A percentile compares a stretch with the other conserved stretches of the same genome.
Evolutionary conservation across 139 green algal genomes (phyloP).

Genomic region (Dunaliella sp.): DNA sequence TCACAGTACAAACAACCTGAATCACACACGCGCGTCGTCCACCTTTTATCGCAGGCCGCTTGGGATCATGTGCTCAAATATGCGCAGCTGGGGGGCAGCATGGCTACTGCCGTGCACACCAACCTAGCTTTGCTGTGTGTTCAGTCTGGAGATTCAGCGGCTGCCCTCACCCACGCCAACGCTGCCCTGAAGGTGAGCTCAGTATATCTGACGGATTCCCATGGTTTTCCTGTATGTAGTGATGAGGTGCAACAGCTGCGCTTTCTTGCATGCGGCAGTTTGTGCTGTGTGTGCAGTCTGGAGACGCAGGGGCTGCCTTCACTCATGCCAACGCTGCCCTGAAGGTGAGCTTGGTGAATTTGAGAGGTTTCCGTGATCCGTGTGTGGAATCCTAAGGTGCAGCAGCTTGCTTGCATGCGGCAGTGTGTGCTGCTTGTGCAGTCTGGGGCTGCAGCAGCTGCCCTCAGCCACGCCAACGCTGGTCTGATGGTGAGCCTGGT

Average conservation of each 20-base stretch:
- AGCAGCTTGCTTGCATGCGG: no score
- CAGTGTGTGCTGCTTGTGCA: conserved; percentile 1
- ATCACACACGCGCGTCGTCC: no score
- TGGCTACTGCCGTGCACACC: conserved; percentile 5
- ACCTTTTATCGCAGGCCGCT: no score
- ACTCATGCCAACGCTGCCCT: conserved; percentile 4
- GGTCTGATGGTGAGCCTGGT: conserved; percentile 6
- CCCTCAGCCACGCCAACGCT: background rate
- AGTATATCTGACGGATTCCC: no score
- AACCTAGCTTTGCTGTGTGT: conserved; percentile 14
- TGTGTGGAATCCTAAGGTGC: no score
- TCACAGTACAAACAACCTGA: no score
- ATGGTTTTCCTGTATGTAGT: no score
- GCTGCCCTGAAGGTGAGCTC: background rate
- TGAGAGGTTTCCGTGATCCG: no score
- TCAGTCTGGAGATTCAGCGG: background rate
- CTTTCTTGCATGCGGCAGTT: no score
- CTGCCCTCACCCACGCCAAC: conserved; percentile 1
- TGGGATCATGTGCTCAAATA: background rate
- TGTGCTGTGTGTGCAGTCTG: background rate
- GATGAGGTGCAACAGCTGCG: no score
- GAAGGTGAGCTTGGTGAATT: background rate
- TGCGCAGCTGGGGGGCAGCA: background rate
- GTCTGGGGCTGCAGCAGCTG: background rate
- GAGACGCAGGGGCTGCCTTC: background rate